A percentile compares a stretch with the other conserved stretches of the same genome.
These are phyloP conservation scores for Solanum sejunctum DNA, from an alignment of 257 asterid species.

Conservation along the genomic window DNA sequence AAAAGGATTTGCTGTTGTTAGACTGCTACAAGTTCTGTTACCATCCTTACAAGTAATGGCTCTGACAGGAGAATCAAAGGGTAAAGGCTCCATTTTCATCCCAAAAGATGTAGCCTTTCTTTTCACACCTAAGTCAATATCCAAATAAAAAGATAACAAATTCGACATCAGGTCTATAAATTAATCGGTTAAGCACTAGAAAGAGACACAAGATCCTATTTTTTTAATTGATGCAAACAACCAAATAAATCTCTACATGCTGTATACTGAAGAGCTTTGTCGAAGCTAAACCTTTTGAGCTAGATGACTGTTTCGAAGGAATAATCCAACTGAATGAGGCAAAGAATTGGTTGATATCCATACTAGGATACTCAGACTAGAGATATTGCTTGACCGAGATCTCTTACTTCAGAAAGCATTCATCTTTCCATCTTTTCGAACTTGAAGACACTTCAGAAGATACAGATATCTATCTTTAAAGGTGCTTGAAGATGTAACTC, in stretches of 20 bases:
- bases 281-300: slow-evolving; percentile 27
- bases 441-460: slow-evolving; percentile 23
- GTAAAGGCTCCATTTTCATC: neutral
- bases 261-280: neutral
- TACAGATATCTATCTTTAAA: slow-evolving; percentile 51
- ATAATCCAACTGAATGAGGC: slow-evolving; percentile 81
- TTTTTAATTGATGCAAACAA: neutral
- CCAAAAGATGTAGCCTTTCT: slow-evolving; percentile 1
- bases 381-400: slow-evolving; percentile 45
- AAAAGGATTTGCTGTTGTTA: slow-evolving; percentile 16
- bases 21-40: slow-evolving; percentile 38
- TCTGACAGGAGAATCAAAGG: slow-evolving; percentile 5
- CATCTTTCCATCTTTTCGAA: neutral
- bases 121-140: neutral
- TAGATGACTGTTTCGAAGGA: slow-evolving; percentile 20
- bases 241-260: neutral
- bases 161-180: neutral
- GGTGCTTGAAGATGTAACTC: slow-evolving; percentile 33
- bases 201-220: neutral
- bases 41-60: slow-evolving; percentile 48
- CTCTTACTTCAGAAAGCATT: slow-evolving; percentile 41
- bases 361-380: slow-evolving; percentile 32
- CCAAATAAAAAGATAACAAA: neutral
- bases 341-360: slow-evolving; percentile 39
- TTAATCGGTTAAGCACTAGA: too few relatives aligned